These are phyloP conservation scores for Ottelia alismoides DNA, from an alignment of 106 monocot species.

Conservation along the genomic window DNA sequence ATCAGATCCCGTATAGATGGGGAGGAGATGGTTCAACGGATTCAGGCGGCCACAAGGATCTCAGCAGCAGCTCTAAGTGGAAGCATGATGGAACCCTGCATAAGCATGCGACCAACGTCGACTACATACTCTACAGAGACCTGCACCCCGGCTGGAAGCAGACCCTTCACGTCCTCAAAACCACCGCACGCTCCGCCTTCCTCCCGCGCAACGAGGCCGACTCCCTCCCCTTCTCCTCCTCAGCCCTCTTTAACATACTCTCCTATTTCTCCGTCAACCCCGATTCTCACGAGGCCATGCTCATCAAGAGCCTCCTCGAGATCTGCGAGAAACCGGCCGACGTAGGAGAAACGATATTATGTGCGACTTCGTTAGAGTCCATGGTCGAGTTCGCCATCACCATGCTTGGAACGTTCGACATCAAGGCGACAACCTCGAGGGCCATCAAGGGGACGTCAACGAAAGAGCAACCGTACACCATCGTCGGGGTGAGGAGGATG, in stretches of 20 bases:
- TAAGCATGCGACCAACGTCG: no score
- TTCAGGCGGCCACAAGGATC: no score
- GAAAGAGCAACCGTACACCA: constrained; percentile 11
- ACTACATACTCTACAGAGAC: no score
- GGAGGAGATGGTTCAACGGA: no score
- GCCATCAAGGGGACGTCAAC: neutral
- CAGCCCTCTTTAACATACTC: constrained; percentile 1
- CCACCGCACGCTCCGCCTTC: constrained; percentile 3
- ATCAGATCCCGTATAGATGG: no score
- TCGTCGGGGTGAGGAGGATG: constrained; percentile 1
- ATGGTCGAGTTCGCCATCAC: constrained; percentile 26
- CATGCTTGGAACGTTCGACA: constrained; percentile 10
- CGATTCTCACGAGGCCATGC: constrained; percentile 1
- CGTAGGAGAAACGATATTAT: constrained; percentile 10
- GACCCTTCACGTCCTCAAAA: no score
- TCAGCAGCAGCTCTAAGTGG: no score
- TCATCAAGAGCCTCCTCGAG: neutral
- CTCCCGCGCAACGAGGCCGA: constrained; percentile 1
- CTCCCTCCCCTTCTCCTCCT: constrained; percentile 9
- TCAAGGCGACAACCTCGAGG: constrained; percentile 6
- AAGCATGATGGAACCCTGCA: no score
- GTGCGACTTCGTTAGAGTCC: constrained; percentile 27
- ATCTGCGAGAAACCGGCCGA: constrained; percentile 5
- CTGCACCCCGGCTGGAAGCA: no score
- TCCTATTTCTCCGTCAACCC: neutral